Conservation (phyloP, 768 basidiomycete species). For the Boletellus emodensis region DNA sequence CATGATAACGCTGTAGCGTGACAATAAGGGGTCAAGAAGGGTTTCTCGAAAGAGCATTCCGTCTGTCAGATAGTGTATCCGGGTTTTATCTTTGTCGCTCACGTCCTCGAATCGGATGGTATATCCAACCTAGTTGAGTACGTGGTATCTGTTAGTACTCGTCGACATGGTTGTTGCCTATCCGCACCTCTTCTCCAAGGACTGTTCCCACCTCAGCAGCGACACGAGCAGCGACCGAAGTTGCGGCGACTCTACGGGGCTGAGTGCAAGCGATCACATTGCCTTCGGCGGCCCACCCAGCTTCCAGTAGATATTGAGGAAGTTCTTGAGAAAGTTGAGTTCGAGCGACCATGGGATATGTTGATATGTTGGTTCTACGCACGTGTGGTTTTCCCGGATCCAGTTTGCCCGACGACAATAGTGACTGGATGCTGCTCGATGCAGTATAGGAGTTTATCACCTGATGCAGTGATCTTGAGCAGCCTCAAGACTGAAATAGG, state of each 20-base stretch:
- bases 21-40: slow-evolving; percentile 86
- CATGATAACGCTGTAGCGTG: slow-evolving; percentile 95
- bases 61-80: slow-evolving; percentile 95
- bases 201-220: slow-evolving; percentile 87
- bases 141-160: slow-evolving; percentile 5
- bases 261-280: slow-evolving; percentile 91
- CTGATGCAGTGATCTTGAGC: slow-evolving; percentile 36
- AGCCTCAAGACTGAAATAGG: slow-evolving; percentile 1
- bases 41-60: slow-evolving; percentile 97
- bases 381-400: slow-evolving; percentile 98
- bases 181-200: slow-evolving; percentile 78
- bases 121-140: slow-evolving; percentile 76
- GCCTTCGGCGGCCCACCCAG: slow-evolving; percentile 85
- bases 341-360: not conserved
- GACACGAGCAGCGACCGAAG: slow-evolving; percentile 87
- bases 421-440: slow-evolving; percentile 80
- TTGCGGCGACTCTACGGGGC: slow-evolving; percentile 90
- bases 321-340: slow-evolving; percentile 55
- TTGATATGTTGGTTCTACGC: slow-evolving; percentile 31
- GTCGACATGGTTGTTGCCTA: not conserved
- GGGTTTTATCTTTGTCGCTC: slow-evolving; percentile 75
- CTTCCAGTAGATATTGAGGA: slow-evolving; percentile 91
- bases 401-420: slow-evolving; percentile 92
- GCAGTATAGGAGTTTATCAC: slow-evolving; percentile 74
- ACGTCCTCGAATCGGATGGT: slow-evolving; percentile 96